Base-by-base conservation (phyloP, 129 eudicot species). In the Saussurea involucrata region DNA sequence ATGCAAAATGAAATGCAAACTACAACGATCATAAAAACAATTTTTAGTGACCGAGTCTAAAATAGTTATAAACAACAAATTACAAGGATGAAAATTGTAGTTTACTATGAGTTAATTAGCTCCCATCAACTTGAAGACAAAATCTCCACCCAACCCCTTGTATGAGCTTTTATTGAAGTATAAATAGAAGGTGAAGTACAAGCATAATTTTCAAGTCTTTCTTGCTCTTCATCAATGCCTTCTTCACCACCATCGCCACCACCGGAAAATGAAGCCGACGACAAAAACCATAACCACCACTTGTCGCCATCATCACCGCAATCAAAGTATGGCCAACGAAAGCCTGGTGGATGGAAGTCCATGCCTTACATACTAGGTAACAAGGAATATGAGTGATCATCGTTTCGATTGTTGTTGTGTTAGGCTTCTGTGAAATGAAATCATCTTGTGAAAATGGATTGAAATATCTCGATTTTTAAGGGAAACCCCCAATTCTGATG, bases 261-360 rank as follows among this genome's bases (percentile, higher is more conserved):
- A 53, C 9, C 69, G 60, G 84, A 82, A 68, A 75, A 76, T 63
- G 32, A 69, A 40, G 20, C 33, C 11, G 17, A 9, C 11, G 17
- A 9, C 20, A 17, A 69, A 12, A 22, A 53, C 9, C 61, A 17
- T 36, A 27, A 40, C 31, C 60, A 37, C 74, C 61, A 64, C 32
- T 25, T 15, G 17, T 34, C 58, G 44, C 74, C 74, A 21, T 29
- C 33, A 10, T 22, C 74, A 7, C 46, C 46, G 4, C 53, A 68
- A 17, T 33, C 55, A n/a, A 33, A 69, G 28, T 18, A 34, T 34
- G 9, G 22, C 34, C 74, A 22, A 69, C 46, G 80, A 46, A 81
- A 84, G 80, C 90, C 88, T 9, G 90, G 94, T 24, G 94, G 94
- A 46, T 84, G 90, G 90, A 89, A 74, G 68, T 60, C 94, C 83